A percentile compares a stretch with the other conserved stretches of the same genome.
Evolutionary conservation across 2,329 filamentous ascomycete genomes (phyloP).

Genomic region (Rhynchosporium agropyri): DNA sequence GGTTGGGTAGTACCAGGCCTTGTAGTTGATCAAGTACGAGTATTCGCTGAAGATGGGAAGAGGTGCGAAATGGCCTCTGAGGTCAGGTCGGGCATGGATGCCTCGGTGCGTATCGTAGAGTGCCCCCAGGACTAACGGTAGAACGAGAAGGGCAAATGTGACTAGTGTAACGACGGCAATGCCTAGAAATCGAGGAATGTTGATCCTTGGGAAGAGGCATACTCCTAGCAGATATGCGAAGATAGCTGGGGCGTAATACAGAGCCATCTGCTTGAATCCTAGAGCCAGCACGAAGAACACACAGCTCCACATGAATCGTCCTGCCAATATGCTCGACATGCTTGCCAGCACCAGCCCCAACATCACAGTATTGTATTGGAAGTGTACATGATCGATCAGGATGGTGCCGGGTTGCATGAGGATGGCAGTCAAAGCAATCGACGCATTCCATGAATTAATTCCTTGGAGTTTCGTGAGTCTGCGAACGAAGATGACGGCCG

Average conservation of each 20-base stretch:
- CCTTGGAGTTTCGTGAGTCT: constrained; percentile 76
- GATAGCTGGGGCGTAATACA: constrained; percentile 93
- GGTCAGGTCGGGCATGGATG: constrained; percentile 58
- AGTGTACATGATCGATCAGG: constrained; percentile 91
- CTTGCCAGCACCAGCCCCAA: constrained; percentile 85
- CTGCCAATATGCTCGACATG: constrained; percentile 85
- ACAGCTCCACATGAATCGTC: constrained; percentile 82
- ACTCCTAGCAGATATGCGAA: constrained; percentile 89
- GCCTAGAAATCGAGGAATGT: constrained; percentile 67
- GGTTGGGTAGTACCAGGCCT: constrained; percentile 72
- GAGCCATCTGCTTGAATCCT: constrained; percentile 99
- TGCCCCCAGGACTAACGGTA: constrained; percentile 74
- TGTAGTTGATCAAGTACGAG: constrained; percentile 59
- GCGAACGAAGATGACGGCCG: constrained; percentile 81
- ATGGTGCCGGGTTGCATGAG: constrained; percentile 90
- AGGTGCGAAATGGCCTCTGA: constrained; percentile 61
- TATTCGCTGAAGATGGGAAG: constrained; percentile 65
- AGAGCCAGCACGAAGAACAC: constrained; percentile 91
- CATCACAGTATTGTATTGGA: constrained; percentile 99
- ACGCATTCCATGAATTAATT: constrained; percentile 79
- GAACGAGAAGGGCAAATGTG: constrained; percentile 74
- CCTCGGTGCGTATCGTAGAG: constrained; percentile 68
- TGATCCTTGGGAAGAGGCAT: constrained; percentile 76
- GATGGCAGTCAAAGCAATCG: constrained; percentile 84
- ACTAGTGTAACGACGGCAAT: constrained; percentile 74